Conservation (phyloP, 2,329 filamentous ascomycete species). For the Talaromyces sp. region DNA sequence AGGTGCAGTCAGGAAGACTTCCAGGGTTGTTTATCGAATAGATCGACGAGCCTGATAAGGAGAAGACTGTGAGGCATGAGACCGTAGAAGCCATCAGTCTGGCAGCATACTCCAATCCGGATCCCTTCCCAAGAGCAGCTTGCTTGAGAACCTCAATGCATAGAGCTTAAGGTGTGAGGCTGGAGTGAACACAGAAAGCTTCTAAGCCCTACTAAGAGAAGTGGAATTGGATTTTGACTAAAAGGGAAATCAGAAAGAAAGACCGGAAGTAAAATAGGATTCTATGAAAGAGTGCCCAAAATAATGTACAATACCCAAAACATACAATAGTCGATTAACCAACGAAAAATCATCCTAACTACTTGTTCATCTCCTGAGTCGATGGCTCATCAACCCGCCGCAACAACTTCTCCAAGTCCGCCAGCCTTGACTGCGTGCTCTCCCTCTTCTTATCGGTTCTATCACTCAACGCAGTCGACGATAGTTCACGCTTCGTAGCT, state of each 20-base stretch:
- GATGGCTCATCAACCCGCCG: neutral
- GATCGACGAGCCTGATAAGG: too few species aligned
- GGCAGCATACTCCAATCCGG: too few species aligned
- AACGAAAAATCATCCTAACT: neutral
- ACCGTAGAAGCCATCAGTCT: too few species aligned
- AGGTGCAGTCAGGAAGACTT: too few species aligned
- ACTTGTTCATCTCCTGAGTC: neutral
- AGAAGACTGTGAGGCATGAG: too few species aligned
- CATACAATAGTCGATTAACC: neutral
- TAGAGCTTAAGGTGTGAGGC: too few species aligned
- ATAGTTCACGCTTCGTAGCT: constrained; percentile 71
- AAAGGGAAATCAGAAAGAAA: neutral
- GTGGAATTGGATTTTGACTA: too few species aligned
- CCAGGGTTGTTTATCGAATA: too few species aligned
- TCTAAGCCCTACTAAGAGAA: too few species aligned
- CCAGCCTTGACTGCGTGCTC: constrained; percentile 53
- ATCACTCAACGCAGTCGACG: constrained; percentile 76
- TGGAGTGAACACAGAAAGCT: too few species aligned
- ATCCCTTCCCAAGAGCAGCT: too few species aligned
- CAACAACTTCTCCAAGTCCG: constrained; percentile 40
- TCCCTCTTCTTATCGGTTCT: constrained; percentile 58
- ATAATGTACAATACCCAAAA: neutral
- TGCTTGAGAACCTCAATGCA: too few species aligned
- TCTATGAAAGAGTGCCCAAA: neutral
- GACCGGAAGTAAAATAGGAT: neutral